A percentile compares a stretch with the other conserved stretches of the same genome.
Evolutionary conservation across 306 rosid genomes (phyloP).

Genomic region (Trifolium dubium): DNA sequence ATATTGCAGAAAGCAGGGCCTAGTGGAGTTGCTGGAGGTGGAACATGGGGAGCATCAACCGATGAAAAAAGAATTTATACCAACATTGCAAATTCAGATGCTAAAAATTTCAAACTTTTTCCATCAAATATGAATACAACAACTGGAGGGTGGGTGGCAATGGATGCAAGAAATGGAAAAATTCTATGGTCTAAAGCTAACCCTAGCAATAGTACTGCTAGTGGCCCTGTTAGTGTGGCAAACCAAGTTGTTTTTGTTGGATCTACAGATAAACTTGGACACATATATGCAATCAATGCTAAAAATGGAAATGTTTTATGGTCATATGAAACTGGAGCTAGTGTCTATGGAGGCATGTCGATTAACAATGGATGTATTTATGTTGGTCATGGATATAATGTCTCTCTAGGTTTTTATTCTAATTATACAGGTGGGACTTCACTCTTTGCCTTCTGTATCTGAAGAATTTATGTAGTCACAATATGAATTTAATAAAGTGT

Average conservation of each 20-base stretch:
- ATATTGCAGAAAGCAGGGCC: conserved; percentile 63
- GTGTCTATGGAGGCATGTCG: conserved; percentile 63
- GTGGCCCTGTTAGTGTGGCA: conserved; percentile 64
- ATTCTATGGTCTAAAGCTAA: conserved; percentile 63
- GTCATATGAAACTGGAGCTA: conserved; percentile 61
- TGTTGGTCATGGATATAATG: conserved; percentile 62
- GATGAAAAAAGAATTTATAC: conserved; percentile 65
- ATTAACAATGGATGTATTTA: conserved; percentile 65
- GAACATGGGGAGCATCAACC: conserved; percentile 67
- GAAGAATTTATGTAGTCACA: neutral
- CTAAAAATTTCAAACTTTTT: conserved; percentile 57
- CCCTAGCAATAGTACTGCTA: conserved; percentile 44
- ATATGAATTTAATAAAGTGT: neutral
- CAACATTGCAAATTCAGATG: conserved; percentile 54
- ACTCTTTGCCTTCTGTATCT: conserved; percentile 59
- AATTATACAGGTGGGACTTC: conserved; percentile 53
- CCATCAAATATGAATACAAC: conserved; percentile 54
- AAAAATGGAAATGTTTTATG: conserved; percentile 55
- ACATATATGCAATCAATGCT: conserved; percentile 55
- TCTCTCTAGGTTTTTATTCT: neutral
- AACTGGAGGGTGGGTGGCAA: conserved; percentile 76
- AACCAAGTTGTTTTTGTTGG: conserved; percentile 68
- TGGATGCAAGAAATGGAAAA: conserved; percentile 55
- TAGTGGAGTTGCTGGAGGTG: conserved; percentile 64
- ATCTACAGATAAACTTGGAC: conserved; percentile 48